Conservation (phyloP, 2,329 filamentous ascomycete genomes). For the Penicillium sp. region DNA sequence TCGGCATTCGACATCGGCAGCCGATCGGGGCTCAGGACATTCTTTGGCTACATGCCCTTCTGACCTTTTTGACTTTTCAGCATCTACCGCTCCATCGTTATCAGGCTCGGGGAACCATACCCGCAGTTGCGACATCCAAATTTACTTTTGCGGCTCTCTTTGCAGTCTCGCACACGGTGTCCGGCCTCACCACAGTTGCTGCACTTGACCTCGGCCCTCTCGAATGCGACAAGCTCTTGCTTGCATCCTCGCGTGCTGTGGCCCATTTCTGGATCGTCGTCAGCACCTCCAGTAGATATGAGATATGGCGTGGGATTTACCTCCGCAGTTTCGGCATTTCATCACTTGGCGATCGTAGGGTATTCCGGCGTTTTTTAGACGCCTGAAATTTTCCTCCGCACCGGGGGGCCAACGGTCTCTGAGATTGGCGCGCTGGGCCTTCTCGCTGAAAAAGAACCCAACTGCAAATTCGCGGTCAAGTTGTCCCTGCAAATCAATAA, state of each 20-base stretch:
- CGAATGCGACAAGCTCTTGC: constrained; percentile 46
- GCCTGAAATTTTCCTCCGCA: constrained; percentile 56
- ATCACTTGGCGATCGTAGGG: constrained; percentile 55
- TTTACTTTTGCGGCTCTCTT: constrained; percentile 40
- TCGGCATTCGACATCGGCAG: constrained; percentile 50
- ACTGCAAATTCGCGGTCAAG: constrained; percentile 56
- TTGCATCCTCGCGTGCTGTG: constrained; percentile 54
- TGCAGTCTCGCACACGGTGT: constrained; percentile 56
- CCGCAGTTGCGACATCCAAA: constrained; percentile 60
- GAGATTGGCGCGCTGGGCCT: constrained; percentile 53
- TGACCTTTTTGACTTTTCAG: constrained; percentile 35
- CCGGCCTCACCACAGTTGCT: constrained; percentile 53
- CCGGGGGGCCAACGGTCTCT: constrained; percentile 54
- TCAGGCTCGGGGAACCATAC: constrained; percentile 28
- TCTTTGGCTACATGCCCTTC: constrained; percentile 53
- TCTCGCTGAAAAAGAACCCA: constrained; percentile 52
- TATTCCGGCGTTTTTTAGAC: constrained; percentile 56
- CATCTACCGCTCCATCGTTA: neutral
- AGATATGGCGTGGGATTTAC: constrained; percentile 30
- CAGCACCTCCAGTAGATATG: constrained; percentile 2
- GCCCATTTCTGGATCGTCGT: constrained; percentile 47
- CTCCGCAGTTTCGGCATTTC: constrained; percentile 56
- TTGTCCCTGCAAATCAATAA: constrained; percentile 59
- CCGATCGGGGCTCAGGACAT: constrained; percentile 52
- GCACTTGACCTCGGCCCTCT: constrained; percentile 54